Base-by-base conservation (phyloP, 2,329 filamentous ascomycete species). In the Arthrobotrys pseudoclavata region DNA sequence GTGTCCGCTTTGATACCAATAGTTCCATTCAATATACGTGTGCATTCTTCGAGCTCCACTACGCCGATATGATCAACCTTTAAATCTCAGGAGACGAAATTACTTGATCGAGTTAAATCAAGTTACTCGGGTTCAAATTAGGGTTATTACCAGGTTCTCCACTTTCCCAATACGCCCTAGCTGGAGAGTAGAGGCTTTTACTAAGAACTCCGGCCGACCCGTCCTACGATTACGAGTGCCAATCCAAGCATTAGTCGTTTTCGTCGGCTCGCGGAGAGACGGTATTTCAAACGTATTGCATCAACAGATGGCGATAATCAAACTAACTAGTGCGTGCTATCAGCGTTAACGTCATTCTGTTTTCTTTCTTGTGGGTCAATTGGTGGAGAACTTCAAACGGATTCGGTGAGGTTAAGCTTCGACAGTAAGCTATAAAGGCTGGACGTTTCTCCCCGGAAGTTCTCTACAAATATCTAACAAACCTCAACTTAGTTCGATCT, bases 401-500 rank as follows among this genome's bases (percentile, higher is more conserved):
- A 64, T 47, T 24, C 15, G 20, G 52, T n/a, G 31, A 34, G 40
- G 42, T 26, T 7, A 4, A 29, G 12, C 7, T 15, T 40, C 37
- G 12, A 31, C 7, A 18, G n/a, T 66, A n/a, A n/a, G n/a, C n/a
- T 66, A 66, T 66, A 66, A 50, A 40, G 18, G 3, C 42, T 40
- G 40, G n/a, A 1, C n/a, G 1, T 12, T 34, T 34, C 24, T 24
- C 40, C 29, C 18, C 52, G 9, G 2, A 22, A 37, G 29, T 13
- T 42, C 20, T 22, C 40, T 24, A 47, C 53, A 50, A 69, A 69
- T 45, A 52, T 70, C 45, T 47, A 63, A 53, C 67, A 26, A 37
- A 60, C 20, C 12, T 57, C 53, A 62, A 62, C 67, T 29, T 26
- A 52, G 37, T 40, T 40, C 31, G 31, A 34, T 34, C 31, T 1